These are phyloP conservation scores for Scheffersomyces cryptocercus DNA, from an alignment of 1,139 yeast species.

Conservation along the genomic window DNA sequence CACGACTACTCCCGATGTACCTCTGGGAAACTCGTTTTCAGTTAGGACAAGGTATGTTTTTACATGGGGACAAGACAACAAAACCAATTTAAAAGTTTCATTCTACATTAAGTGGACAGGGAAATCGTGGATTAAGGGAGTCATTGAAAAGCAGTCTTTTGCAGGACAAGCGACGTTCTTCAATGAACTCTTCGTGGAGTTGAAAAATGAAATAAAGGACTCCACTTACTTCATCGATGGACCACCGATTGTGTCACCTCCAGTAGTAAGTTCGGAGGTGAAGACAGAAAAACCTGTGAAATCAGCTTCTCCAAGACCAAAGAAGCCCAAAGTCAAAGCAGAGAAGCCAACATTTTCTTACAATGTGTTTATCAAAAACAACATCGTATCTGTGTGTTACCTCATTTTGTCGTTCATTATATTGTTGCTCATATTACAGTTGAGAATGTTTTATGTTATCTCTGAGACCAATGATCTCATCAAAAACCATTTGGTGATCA, in stretches of 20 bases:
- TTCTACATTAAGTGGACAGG: conserved; percentile 56
- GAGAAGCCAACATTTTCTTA: conserved; percentile 4
- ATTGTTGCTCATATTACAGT: conserved; percentile 23
- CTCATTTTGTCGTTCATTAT: conserved; percentile 22
- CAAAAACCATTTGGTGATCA: conserved; percentile 26
- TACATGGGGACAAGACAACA: conserved; percentile 47
- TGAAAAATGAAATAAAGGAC: conserved; percentile 29
- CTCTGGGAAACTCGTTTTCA: conserved; percentile 56
- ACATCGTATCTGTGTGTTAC: conserved; percentile 18
- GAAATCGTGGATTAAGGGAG: conserved; percentile 55
- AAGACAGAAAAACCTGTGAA: conserved; percentile 3
- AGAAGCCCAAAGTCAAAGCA: conserved; percentile 1
- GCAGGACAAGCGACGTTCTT: conserved; percentile 49
- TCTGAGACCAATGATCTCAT: conserved; percentile 27
- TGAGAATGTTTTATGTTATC: conserved; percentile 19
- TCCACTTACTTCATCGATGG: conserved; percentile 25
- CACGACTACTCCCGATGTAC: conserved; percentile 59
- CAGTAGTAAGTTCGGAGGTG: conserved; percentile 1
- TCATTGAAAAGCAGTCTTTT: conserved; percentile 52
- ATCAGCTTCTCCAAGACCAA: conserved; percentile 3
- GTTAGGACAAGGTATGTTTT: conserved; percentile 51
- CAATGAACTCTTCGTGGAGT: conserved; percentile 30
- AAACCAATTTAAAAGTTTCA: conserved; percentile 44
- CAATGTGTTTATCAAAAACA: conserved; percentile 14
- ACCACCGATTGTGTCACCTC: conserved; percentile 11